Percentiles rank a stretch among this genome's conserved stretches.
Evolutionary conservation across 2,329 filamentous ascomycete genomes (phyloP).

Genomic region (Alternaria incomplexa): DNA sequence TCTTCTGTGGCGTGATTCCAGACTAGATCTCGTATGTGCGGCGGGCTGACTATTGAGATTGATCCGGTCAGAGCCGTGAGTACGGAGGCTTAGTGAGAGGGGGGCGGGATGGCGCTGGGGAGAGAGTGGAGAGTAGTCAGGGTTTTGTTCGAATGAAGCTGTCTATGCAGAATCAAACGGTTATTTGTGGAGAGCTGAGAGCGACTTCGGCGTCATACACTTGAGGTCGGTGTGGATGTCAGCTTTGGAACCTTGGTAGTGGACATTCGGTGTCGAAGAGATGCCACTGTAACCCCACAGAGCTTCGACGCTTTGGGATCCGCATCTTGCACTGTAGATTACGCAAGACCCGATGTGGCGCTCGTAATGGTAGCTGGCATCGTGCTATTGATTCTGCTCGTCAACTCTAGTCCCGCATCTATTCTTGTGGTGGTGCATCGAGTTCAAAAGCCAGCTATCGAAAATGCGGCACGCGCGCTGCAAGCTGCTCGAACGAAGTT

Average conservation of each 20-base stretch:
- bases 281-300: neutral
- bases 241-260: neutral
- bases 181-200: neutral
- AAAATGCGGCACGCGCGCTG: neutral
- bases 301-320: neutral
- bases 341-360: neutral
- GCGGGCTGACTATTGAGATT: neutral
- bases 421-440: neutral
- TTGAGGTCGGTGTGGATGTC: neutral
- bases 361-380: neutral
- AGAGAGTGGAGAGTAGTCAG: neutral
- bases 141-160: fast-evolving
- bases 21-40: neutral
- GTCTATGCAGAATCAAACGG: neutral
- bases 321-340: neutral
- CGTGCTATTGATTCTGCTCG: neutral
- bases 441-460: neutral
- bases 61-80: neutral
- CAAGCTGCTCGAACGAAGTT: neutral
- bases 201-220: neutral
- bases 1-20: neutral
- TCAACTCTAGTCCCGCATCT: neutral
- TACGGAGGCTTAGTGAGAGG: neutral
- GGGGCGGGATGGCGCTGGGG: neutral
- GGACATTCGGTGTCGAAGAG: neutral